Evolutionary conservation across 2,329 filamentous ascomycete genomes (phyloP).

Genomic region (Mariannaea elegans): DNA sequence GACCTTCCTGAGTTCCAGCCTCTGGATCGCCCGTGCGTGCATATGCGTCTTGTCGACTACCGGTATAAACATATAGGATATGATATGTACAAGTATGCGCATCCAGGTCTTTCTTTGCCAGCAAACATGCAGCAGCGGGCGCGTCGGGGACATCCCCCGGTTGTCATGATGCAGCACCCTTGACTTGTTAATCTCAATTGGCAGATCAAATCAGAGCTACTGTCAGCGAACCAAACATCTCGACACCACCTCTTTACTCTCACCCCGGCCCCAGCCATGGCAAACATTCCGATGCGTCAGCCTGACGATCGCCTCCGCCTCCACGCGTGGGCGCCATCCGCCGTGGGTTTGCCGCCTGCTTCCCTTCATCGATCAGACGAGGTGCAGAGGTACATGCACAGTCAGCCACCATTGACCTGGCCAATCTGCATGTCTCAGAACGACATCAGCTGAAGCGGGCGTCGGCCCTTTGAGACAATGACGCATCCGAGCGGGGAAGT

Average conservation of each 20-base stretch:
- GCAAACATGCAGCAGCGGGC: not conserved
- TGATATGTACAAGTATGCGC: not conserved
- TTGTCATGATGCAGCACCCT: not conserved
- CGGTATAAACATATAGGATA: not conserved
- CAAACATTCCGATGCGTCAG: not conserved
- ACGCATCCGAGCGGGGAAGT: not conserved
- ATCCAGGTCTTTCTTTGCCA: not conserved
- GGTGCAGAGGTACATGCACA: not conserved
- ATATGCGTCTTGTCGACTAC: not conserved
- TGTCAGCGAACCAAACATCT: not conserved
- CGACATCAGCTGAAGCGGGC: not conserved
- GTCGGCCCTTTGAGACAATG: not conserved
- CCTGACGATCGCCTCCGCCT: not conserved
- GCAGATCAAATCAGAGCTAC: not conserved
- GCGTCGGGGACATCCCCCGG: not conserved
- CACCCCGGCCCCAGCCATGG: not conserved
- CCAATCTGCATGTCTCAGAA: constrained; percentile 4
- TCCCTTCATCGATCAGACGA: not conserved
- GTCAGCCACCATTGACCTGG: not conserved
- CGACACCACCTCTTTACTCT: not conserved
- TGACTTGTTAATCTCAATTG: not conserved
- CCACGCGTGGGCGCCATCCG: not conserved
- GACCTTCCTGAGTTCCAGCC: not conserved
- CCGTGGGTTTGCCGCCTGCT: not conserved
- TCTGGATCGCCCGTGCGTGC: not conserved